A percentile compares a stretch with the other conserved stretches of the same genome.
These are phyloP conservation scores for Oryza longistaminata DNA, from an alignment of 176 grass and related monocot species.

Conservation along the genomic window DNA sequence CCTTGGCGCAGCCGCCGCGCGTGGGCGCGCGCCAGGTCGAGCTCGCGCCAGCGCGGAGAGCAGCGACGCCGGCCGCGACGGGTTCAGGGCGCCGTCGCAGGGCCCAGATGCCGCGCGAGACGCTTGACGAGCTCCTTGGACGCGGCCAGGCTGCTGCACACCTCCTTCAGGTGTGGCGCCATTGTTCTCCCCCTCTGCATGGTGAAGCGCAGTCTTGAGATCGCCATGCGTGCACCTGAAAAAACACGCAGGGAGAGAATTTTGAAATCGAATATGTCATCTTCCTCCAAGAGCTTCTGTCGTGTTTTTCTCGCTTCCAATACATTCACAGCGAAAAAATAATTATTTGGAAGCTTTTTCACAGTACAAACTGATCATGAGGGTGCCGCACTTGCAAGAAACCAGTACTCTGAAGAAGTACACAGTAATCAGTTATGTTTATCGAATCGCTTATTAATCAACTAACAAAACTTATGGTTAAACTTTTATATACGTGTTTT, in stretches of 20 bases:
- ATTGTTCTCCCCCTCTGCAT: not conserved
- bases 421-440: no score
- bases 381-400: no score
- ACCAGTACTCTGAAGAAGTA: no score
- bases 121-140: conserved; percentile 72
- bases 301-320: no score
- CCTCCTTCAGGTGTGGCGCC: conserved; percentile 40
- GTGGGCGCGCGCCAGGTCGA: conserved; percentile 43
- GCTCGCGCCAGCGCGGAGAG: conserved; percentile 62
- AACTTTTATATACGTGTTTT: no score
- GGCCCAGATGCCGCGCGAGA: conserved; percentile 41
- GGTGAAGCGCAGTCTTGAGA: conserved; percentile 13
- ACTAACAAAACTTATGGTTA: no score
- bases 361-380: no score
- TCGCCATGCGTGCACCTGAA: conserved; percentile 23
- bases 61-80: conserved; percentile 53
- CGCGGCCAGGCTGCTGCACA: conserved; percentile 56
- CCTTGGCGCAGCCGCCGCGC: conserved; percentile 40
- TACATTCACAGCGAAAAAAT: no score
- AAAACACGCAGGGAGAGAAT: not conserved
- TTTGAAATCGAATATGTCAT: no score
- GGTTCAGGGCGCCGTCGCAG: conserved; percentile 20
- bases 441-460: no score
- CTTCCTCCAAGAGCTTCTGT: no score
- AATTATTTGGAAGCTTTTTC: no score